Evolutionary conservation across 2,329 filamentous ascomycete genomes (phyloP).

Genomic region (Aspergillus puulaauensis): DNA sequence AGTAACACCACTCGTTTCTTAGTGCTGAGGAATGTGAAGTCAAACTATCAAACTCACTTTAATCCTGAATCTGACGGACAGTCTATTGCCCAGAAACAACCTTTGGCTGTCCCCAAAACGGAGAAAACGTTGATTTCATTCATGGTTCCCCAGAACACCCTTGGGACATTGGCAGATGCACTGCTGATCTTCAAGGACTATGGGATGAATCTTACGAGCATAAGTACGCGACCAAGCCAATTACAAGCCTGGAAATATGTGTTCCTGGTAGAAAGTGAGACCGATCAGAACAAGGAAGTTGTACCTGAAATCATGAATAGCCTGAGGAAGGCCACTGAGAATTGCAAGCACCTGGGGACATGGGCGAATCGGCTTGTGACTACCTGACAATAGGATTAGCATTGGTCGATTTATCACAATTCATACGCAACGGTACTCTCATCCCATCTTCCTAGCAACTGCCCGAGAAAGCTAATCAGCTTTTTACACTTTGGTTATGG

Average conservation of each 20-base stretch:
- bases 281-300: slow-evolving; percentile 26
- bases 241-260: slow-evolving; percentile 81
- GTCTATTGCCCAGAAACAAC: slow-evolving; percentile 1
- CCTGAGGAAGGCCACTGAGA: slow-evolving; percentile 37
- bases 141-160: slow-evolving; percentile 71
- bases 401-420: background rate
- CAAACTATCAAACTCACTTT: slow-evolving; percentile 24
- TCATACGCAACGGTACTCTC: background rate
- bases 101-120: slow-evolving; percentile 5
- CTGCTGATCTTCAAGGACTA: slow-evolving; percentile 73
- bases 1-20: slow-evolving; percentile 51
- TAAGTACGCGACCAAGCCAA: slow-evolving; percentile 80
- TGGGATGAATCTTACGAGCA: slow-evolving; percentile 81
- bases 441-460: no score
- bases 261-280: slow-evolving; percentile 87
- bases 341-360: slow-evolving; percentile 40
- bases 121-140: slow-evolving; percentile 74
- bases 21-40: slow-evolving; percentile 39
- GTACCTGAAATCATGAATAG: slow-evolving; percentile 33
- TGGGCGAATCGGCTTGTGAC: slow-evolving; percentile 36
- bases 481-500: background rate
- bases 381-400: background rate
- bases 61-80: slow-evolving; percentile 18
- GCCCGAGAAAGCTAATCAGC: no score
- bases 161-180: slow-evolving; percentile 80